These are phyloP conservation scores for Lenwebbia sp. DNA, from an alignment of 345 rosid species.

Conservation along the genomic window DNA sequence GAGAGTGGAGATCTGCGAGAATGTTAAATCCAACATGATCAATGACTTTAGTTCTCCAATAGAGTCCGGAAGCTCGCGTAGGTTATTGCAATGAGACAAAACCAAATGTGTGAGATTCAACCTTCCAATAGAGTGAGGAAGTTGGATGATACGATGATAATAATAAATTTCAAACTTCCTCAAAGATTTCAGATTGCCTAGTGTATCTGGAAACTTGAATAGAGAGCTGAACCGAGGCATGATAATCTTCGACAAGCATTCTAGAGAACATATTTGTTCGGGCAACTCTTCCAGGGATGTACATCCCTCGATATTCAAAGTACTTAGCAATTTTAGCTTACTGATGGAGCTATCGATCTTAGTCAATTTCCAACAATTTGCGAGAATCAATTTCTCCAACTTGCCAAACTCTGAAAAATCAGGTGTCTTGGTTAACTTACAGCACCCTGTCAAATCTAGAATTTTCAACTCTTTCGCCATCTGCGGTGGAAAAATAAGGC, in stretches of 20 bases:
- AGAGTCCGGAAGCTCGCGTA: accelerated
- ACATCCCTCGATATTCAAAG: not conserved
- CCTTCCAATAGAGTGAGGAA: not conserved
- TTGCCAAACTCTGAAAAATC: not conserved
- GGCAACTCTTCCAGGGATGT: not conserved
- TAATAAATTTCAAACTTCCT: accelerated
- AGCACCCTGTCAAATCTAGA: not conserved
- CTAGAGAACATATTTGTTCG: not conserved
- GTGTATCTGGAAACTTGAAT: not conserved
- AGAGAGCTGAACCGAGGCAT: not conserved
- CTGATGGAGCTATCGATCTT: not conserved
- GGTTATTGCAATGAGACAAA: accelerated
- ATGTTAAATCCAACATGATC: not conserved
- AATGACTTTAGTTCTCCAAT: not conserved
- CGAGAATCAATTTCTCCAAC: not conserved
- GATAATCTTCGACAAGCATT: not conserved
- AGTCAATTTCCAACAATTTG: not conserved
- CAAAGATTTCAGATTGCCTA: not conserved
- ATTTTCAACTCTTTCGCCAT: not conserved
- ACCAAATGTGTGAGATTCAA: not conserved
- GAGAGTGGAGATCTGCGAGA: accelerated
- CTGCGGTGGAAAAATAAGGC: not conserved
- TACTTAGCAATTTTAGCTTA: not conserved
- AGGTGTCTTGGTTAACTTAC: not conserved
- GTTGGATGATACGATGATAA: not conserved